These are phyloP conservation scores for Steccherinum ochraceum DNA, from an alignment of 768 basidiomycete species.

Conservation along the genomic window DNA sequence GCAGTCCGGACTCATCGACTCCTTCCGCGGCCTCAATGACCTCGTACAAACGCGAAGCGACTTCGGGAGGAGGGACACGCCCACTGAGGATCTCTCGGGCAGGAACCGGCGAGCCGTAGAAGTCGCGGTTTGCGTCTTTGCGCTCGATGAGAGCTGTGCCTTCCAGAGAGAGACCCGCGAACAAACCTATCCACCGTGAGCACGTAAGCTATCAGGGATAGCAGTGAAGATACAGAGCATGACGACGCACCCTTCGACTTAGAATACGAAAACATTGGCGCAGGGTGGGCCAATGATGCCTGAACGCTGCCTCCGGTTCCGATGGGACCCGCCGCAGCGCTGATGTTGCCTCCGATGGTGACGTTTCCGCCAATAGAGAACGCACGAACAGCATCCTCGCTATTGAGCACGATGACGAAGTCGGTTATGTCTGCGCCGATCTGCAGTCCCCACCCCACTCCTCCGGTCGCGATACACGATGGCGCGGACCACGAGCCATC, in stretches of 20 bases:
- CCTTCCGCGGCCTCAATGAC: slow-evolving; percentile 96
- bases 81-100: slow-evolving; percentile 89
- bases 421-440: slow-evolving; percentile 94
- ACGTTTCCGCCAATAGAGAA: slow-evolving; percentile 96
- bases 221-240: no score
- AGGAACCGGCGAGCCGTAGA: slow-evolving; percentile 89
- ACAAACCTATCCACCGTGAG: slow-evolving; percentile 65
- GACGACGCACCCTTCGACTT: slow-evolving; percentile 85
- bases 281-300: slow-evolving; percentile 82
- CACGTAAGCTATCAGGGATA: neutral
- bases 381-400: slow-evolving; percentile 90
- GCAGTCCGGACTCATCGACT: slow-evolving; percentile 78
- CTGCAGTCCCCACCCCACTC: slow-evolving; percentile 91
- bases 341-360: slow-evolving; percentile 87
- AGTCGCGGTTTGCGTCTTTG: slow-evolving; percentile 93
- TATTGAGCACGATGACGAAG: slow-evolving; percentile 96
- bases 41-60: slow-evolving; percentile 87
- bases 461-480: slow-evolving; percentile 94
- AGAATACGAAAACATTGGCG: slow-evolving; percentile 97
- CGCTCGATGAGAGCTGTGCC: slow-evolving; percentile 92
- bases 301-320: slow-evolving; percentile 92
- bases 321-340: slow-evolving; percentile 84
- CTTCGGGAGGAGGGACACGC: slow-evolving; percentile 95
- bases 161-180: slow-evolving; percentile 91
- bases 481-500: slow-evolving; percentile 98